These are phyloP conservation scores for Dendrostoma leiphaemia DNA, from an alignment of 2,329 filamentous ascomycete genomes.

Conservation along the genomic window DNA sequence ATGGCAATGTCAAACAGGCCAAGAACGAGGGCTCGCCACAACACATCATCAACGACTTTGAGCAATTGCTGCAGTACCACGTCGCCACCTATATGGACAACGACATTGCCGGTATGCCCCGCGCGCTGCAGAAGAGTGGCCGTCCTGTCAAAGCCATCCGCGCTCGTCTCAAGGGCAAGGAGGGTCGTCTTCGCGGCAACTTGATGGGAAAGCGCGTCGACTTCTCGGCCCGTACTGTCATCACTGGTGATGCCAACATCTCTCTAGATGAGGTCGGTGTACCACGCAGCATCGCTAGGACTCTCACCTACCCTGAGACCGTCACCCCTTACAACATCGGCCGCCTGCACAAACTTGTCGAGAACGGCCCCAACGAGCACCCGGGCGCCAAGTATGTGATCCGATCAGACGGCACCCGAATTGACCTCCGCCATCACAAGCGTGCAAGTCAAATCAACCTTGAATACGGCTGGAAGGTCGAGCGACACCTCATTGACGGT, in stretches of 20 bases:
- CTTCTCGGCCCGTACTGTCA: constrained; percentile 98
- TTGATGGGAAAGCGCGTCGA: constrained; percentile 99
- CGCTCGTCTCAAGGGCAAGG: constrained; percentile 97
- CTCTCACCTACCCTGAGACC: constrained; percentile 92
- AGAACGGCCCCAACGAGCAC: constrained; percentile 91
- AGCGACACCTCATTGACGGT: constrained; percentile 91
- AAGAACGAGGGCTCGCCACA: constrained; percentile 88
- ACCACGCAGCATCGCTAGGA: constrained; percentile 87
- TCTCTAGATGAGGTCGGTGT: constrained; percentile 97
- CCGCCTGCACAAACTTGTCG: constrained; percentile 83
- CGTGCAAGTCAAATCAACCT: constrained; percentile 81
- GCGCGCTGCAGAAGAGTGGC: constrained; percentile 94
- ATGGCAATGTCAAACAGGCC: constrained; percentile 88
- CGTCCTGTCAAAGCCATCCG: constrained; percentile 96
- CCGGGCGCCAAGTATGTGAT: constrained; percentile 97
- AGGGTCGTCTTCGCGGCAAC: constrained; percentile 95
- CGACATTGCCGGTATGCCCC: constrained; percentile 92
- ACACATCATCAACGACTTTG: constrained; percentile 89
- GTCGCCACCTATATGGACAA: constrained; percentile 99
- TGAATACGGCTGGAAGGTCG: constrained; percentile 98
- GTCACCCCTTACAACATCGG: constrained; percentile 98
- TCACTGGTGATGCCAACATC: constrained; percentile 96
- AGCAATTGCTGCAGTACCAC: constrained; percentile 91
- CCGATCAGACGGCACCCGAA: constrained; percentile 86
- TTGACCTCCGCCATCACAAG: constrained; percentile 92